These are phyloP conservation scores for Gracilaria vermiculophylla DNA, from an alignment of 23 red algal species.

Conservation along the genomic window DNA sequence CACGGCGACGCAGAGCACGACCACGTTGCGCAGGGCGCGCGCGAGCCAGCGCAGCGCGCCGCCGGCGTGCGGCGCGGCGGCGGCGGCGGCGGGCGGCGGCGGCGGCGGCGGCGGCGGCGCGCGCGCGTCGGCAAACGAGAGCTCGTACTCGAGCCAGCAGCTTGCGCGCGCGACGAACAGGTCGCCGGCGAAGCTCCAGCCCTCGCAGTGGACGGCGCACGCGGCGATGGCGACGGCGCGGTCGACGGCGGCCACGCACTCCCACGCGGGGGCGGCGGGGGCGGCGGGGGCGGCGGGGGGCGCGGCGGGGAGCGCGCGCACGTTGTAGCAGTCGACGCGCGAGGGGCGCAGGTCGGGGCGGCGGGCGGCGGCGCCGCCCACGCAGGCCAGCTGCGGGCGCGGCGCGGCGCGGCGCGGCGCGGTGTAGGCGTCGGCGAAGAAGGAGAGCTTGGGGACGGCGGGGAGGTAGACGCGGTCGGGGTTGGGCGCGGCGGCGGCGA, in stretches of 20 bases:
- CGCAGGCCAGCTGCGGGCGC: conserved; percentile 15
- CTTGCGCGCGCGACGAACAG: conserved; percentile 13
- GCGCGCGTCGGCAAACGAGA: background rate
- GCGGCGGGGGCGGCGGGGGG: background rate
- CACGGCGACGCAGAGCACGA: background rate
- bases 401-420: conserved; percentile 19
- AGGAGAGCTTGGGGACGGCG: background rate
- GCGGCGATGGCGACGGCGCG: background rate
- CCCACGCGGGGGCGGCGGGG: background rate
- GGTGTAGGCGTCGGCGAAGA: background rate
- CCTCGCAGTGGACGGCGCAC: conserved; percentile 39
- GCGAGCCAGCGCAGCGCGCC: background rate
- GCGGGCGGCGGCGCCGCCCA: conserved; percentile 17
- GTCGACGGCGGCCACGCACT: conserved; percentile 33
- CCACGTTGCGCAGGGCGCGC: background rate
- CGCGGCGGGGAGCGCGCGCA: background rate
- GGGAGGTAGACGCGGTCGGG: conserved; percentile 35
- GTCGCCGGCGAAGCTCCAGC: conserved; percentile 27
- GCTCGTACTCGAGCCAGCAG: conserved; percentile 39
- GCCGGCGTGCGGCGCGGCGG: too few relatives aligned
- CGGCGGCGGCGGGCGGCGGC: background rate
- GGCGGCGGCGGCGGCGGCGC: background rate
- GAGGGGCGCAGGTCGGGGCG: background rate
- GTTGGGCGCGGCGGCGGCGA: background rate
- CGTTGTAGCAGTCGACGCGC: conserved; percentile 58